Evolutionary conservation across 495 filamentous ascomycete genomes (phyloP).

Genomic region (Cairneyella variabilis): DNA sequence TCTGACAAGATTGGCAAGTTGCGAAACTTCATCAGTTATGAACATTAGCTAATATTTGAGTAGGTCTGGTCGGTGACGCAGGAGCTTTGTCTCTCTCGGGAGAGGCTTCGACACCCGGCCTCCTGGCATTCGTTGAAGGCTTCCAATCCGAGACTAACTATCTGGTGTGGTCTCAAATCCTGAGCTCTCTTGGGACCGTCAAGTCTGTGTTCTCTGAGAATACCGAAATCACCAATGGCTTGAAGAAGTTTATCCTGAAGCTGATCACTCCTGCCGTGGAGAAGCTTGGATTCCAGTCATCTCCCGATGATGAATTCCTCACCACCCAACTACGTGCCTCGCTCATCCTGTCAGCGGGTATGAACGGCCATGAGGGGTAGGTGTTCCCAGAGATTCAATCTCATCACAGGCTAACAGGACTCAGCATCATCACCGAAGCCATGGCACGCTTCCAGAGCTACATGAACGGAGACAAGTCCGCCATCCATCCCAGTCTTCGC

Average conservation of each 20-base stretch:
- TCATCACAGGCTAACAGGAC: conserved; percentile 23
- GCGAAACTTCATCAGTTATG: conserved; percentile 30
- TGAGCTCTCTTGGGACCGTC: conserved; percentile 56
- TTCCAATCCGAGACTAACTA: conserved; percentile 79
- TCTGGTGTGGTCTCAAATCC: conserved; percentile 84
- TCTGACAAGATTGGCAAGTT: conserved; percentile 78
- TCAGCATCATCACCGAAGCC: conserved; percentile 64
- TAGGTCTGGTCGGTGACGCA: conserved; percentile 69
- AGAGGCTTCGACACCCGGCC: conserved; percentile 69
- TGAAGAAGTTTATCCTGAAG: conserved; percentile 70
- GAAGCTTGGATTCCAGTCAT: conserved; percentile 81
- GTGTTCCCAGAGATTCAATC: conserved; percentile 22
- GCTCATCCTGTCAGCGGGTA: conserved; percentile 69
- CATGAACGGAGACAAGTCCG: conserved; percentile 58
- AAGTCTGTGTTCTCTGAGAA: conserved; percentile 47
- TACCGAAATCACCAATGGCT: conserved; percentile 50
- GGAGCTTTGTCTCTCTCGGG: conserved; percentile 86
- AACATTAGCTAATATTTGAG: background rate
- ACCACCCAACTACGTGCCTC: conserved; percentile 74
- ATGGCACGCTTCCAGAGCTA: conserved; percentile 72
- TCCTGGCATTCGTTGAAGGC: conserved; percentile 76
- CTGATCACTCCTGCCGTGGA: conserved; percentile 69
- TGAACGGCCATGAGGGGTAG: conserved; percentile 68
- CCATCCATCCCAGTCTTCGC: conserved; percentile 72
- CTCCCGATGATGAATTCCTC: conserved; percentile 73